These are phyloP conservation scores for Pilobolus umbonatus DNA, from an alignment of 192 early-diverging fungal genomes.

Conservation along the genomic window DNA sequence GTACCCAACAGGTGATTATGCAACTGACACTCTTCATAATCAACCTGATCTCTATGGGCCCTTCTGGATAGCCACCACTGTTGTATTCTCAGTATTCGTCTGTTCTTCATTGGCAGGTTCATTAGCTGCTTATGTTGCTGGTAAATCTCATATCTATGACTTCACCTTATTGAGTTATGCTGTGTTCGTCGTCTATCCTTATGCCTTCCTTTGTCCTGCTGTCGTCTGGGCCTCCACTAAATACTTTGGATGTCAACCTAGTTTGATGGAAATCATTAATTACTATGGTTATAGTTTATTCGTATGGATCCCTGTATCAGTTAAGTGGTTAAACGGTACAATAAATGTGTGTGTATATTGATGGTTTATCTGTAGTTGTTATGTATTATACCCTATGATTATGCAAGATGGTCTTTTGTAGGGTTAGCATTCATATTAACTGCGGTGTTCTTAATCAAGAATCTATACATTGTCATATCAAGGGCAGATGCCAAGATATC, in stretches of 20 bases:
- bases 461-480: conserved; percentile 58
- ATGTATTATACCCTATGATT: conserved; percentile 77
- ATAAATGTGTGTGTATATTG: conserved; percentile 5
- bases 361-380: conserved; percentile 46
- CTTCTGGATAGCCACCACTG: conserved; percentile 96
- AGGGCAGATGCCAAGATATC: conserved; percentile 66
- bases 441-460: conserved; percentile 49
- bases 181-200: conserved; percentile 76
- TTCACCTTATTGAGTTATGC: conserved; percentile 81
- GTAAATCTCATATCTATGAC: conserved; percentile 62
- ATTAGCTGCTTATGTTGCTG: conserved; percentile 64
- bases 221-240: conserved; percentile 76
- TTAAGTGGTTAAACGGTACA: conserved; percentile 29
- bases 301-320: conserved; percentile 90
- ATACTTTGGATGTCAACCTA: conserved; percentile 80
- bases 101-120: conserved; percentile 85
- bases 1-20: conserved; percentile 73
- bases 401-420: conserved; percentile 80
- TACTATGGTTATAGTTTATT: conserved; percentile 91
- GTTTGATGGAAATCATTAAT: conserved; percentile 81
- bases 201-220: conserved; percentile 64
- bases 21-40: conserved; percentile 61
- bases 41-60: conserved; percentile 98
- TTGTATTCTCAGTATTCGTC: conserved; percentile 95
- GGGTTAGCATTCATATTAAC: conserved; percentile 65